Evolutionary conservation across 305 asterid genomes (phyloP), one percentile per base, ranked within the genome.

Genomic region (Ruellia speciosa): DNA sequence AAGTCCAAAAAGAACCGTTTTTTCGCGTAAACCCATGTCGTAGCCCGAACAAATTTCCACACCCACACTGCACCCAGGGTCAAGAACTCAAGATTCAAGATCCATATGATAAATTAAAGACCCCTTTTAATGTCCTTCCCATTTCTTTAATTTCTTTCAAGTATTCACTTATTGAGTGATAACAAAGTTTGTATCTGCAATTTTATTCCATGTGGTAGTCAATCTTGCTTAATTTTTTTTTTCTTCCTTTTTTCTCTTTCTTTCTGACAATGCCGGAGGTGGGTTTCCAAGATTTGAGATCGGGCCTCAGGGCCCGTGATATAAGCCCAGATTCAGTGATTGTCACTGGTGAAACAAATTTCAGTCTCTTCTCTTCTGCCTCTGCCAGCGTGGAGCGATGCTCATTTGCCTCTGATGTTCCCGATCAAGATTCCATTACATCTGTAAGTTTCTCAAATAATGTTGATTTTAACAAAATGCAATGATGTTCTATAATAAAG

Each of bases 341-440:
- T 58, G 81, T 76, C 77, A 81, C 82, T 13, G 82, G 65, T 0
- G 96, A 87, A 58, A 82, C 94, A 20, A 87, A 80, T 67, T 81
- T 85, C 75, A 92, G 95, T 70, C 77, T 84, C 48, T 88, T 92
- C 77, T 92, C 96, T 14, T 92, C 96, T n/a, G 86, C 94, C 74
- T 86, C 97, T 31, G 95, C 79, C 4, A 88, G 95, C 68, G 99
- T 84, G 9, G 99, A 86, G 59, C 94, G 99, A 59, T 83, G 90
- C 73, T 92, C 52, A 0, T 88, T 83, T 37, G 85, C 95, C 57
- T 88, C 96, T 40, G 96, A 88, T 67, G 75, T 64, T n/a, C 90
- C 77, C 49, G 93, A 84, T 70, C 95, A 81, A 60, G 82, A 80
- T 33, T 82, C 90, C 24, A 56, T 67, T 35, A 71, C 84, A 54